Evolutionary conservation across 306 rosid genomes (phyloP).

Genomic region (Cicer yamashitae): DNA sequence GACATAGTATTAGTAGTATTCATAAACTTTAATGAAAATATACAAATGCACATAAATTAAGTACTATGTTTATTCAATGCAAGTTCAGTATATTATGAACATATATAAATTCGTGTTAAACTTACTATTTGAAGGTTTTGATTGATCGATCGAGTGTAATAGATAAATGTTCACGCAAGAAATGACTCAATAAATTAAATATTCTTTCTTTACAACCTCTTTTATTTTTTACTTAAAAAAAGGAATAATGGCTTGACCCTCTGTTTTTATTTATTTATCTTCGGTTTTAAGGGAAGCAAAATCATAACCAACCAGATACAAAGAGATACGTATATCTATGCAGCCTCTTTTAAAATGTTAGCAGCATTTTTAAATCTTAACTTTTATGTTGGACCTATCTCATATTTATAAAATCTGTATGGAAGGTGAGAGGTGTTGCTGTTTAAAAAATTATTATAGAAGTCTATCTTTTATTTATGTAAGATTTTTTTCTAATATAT

Average conservation of each 20-base stretch:
- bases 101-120: too few relatives aligned
- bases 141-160: not conserved
- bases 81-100: too few relatives aligned
- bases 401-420: too few relatives aligned
- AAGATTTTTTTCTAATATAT: accelerated
- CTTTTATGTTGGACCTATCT: too few relatives aligned
- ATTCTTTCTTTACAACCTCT: too few relatives aligned
- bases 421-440: too few relatives aligned
- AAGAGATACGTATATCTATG: slow-evolving; percentile 30
- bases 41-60: too few relatives aligned
- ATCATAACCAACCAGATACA: not conserved
- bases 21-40: too few relatives aligned
- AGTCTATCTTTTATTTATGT: too few relatives aligned
- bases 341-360: slow-evolving; percentile 46
- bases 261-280: not conserved
- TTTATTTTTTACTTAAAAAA: not conserved
- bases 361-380: not conserved
- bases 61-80: too few relatives aligned
- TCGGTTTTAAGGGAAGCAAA: slow-evolving; percentile 38
- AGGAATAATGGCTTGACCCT: slow-evolving; percentile 18
- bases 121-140: not conserved
- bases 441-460: too few relatives aligned
- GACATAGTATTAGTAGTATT: too few relatives aligned
- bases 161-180: not conserved
- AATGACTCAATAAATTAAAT: not conserved